A percentile compares a stretch with the other conserved stretches of the same genome.
These are phyloP conservation scores for Dactylellina drechsleri DNA, from an alignment of 2,329 filamentous ascomycete genomes.

Conservation along the genomic window DNA sequence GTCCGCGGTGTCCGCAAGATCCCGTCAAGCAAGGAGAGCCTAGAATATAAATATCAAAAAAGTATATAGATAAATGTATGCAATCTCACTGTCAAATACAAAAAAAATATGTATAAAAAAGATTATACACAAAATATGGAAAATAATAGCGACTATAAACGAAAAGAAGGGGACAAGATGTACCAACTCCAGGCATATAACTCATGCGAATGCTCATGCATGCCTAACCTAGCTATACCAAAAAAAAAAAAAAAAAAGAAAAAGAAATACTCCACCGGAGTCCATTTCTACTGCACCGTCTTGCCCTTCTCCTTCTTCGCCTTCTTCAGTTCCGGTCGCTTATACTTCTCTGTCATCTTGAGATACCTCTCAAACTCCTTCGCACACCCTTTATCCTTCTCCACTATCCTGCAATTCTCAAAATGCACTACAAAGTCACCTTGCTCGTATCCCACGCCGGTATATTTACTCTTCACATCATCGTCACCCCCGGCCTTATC, in stretches of 20 bases:
- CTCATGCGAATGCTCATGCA: too few species aligned
- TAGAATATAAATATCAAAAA: not conserved
- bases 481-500: constrained; percentile 39
- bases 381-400: constrained; percentile 71
- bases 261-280: not conserved
- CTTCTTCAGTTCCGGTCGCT: constrained; percentile 44
- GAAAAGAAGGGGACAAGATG: too few species aligned
- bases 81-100: too few species aligned
- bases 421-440: constrained; percentile 88
- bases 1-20: too few species aligned
- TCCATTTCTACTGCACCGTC: not conserved
- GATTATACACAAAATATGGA: too few species aligned
- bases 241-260: not conserved
- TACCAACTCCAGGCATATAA: too few species aligned
- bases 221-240: too few species aligned
- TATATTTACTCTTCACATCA: constrained; percentile 33
- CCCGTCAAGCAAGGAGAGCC: not conserved
- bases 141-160: too few species aligned
- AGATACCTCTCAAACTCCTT: constrained; percentile 73
- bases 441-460: constrained; percentile 73
- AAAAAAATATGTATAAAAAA: too few species aligned
- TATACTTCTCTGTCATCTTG: constrained; percentile 56
- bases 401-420: constrained; percentile 71
- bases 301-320: constrained; percentile 17
- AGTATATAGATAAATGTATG: too few species aligned